Base-by-base conservation (phyloP, 2,329 filamentous ascomycete genomes). In the Zasmidium citrigriseum region DNA sequence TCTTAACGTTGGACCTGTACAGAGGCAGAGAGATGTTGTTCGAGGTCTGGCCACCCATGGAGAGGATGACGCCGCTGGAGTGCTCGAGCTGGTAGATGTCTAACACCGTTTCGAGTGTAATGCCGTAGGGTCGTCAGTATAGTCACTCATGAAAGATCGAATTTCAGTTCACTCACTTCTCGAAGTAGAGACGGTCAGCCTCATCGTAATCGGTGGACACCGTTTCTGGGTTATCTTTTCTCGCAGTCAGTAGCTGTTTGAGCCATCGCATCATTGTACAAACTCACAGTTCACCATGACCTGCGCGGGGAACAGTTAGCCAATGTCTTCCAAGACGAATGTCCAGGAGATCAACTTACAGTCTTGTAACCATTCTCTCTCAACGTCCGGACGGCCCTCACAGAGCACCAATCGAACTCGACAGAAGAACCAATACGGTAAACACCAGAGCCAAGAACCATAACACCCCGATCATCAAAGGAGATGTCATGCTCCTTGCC, bases 341-440 rank as follows among this genome's bases (percentile, higher is more conserved):
- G 98, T 41, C 4, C 34, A 16, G 7, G 4, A 4, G 34, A 41
- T n/a, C 16, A 41, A 41, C 34, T 98, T 70, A 98, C 87, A 0
- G 95, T 98, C 82, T 98, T 98, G 80, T 89, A 86, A 2, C 90
- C 90, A 60, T 88, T 85, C 64, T 90, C 86, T 52, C 95, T 86
- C 7, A 99, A 83, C 1, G 95, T 98, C 63, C 93, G 88, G 62
- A 98, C 96, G 4, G 95, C 91, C 60, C 93, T 84, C 24, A 99
- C 95, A 3, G 95, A 96, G 75, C 95, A 98, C 95, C 95, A 99
- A 76, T 99, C 95, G 75, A 99, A 99, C 73, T 99, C 95, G 59
- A 99, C 95, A 0, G 93, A 97, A 0, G 93, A 97, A 65, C 95
- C 95, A 64, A 99, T 99, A 61, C 95, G 87, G 81, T 98, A 98